Evolutionary conservation across 345 rosid genomes (phyloP).

Genomic region (Populus alba): DNA sequence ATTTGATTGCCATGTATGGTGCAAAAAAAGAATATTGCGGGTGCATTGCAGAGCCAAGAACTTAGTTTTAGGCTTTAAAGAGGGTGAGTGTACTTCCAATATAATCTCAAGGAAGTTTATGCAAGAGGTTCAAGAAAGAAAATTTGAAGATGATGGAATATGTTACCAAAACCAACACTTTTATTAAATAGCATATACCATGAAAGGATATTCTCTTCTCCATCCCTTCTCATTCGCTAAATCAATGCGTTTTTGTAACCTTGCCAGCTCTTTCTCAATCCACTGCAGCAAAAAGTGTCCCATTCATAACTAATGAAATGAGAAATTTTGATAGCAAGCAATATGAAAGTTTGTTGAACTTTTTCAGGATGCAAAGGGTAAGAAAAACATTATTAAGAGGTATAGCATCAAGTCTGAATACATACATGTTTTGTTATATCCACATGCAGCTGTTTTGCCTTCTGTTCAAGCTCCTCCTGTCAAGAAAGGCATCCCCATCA

Average conservation of each 20-base stretch:
- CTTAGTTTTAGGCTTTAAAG: background rate
- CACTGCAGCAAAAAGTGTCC: slow-evolving; percentile 8
- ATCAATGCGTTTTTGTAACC: slow-evolving; percentile 20
- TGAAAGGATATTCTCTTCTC: slow-evolving; percentile 36
- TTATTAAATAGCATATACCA: background rate
- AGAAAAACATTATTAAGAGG: background rate
- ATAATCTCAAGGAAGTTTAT: background rate
- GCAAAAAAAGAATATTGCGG: background rate
- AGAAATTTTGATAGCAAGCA: background rate
- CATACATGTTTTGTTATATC: slow-evolving; percentile 30
- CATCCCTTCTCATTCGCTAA: slow-evolving; percentile 31
- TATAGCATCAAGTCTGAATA: background rate
- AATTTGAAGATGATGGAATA: background rate
- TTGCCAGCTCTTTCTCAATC: slow-evolving; percentile 24
- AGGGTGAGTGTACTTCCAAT: background rate
- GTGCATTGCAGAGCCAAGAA: background rate
- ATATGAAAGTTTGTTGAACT: background rate
- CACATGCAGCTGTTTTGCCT: slow-evolving; percentile 27
- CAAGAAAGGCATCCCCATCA: background rate
- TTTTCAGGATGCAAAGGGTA: background rate
- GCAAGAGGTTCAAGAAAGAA: background rate
- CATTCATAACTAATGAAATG: background rate
- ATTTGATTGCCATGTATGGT: background rate
- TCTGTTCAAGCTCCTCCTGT: slow-evolving; percentile 27
- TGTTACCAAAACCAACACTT: background rate